Evolutionary conservation across 2,329 filamentous ascomycete species (phyloP), one percentile per base, ranked within the genome.

Genomic region (Hirsutella rhossiliensis): DNA sequence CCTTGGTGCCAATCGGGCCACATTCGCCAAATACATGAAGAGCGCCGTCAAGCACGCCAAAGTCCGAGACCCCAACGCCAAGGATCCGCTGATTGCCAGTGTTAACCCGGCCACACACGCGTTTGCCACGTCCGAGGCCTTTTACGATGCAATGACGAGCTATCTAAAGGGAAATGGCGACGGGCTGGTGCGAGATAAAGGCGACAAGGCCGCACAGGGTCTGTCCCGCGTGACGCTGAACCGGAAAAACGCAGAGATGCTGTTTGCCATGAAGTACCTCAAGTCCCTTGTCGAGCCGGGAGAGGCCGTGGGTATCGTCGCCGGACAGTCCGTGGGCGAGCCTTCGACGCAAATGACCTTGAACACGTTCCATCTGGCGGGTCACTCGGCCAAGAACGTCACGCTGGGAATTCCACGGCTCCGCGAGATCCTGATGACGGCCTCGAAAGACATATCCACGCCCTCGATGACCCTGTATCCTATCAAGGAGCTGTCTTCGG

Each of bases 281-380:
- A 84, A 83, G 53, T 95, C 89, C 2, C 75, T 96, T 9, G 84
- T 96, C 20, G 90, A 98, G 55, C 87, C 92, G 28, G 92, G 92
- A 40, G 94, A 98, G 67, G 90, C 92, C 23, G 89, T 98, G 23
- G 92, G 92, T 52, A 94, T 98, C 50, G 87, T 98, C 47, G 94
- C 94, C 42, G 89, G 89, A 11, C 92, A 98, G 65, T 97, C 90
- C 29, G 82, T 98, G 37, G 92, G 92, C 59, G 94, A 98, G 60
- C 92, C 94, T 9, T 96, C 89, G 3, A 98, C 92, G 11, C 92
- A 98, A 63, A 98, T 98, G 94, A 98, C 94, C 8, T 71, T 98
- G 44, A 98, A 98, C 67, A 98, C 94, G 27, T 98, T 98, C 78
- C 92, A 98, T 76, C 86, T 98, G 77, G 92, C 92, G 63, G 92